phyloP scores from a whole-genome alignment of 768 basidiomycete genomes.

The Rubroboletus pulcherrimus region DNA sequence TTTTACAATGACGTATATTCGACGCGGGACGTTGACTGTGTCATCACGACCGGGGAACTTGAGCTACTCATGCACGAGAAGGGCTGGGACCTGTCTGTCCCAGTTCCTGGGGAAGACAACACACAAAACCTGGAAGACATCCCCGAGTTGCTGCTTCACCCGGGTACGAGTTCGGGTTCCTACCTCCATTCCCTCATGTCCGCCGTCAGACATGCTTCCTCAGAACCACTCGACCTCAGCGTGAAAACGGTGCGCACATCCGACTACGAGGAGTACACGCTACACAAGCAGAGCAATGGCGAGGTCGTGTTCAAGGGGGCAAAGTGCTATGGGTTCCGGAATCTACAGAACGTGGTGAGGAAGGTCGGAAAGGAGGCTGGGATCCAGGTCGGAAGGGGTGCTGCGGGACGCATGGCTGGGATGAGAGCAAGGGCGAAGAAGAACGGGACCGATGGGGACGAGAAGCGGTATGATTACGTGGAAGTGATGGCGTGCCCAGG shows the following conservation, averaged over 20 bases:
- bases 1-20: conserved; percentile 81
- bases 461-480: conserved; percentile 77
- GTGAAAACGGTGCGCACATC: conserved; percentile 62
- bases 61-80: conserved; percentile 80
- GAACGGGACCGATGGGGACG: conserved; percentile 33
- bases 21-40: conserved; percentile 94
- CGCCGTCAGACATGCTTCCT: conserved; percentile 42
- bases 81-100: conserved; percentile 66
- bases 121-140: conserved; percentile 29
- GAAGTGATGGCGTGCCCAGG: conserved; percentile 99
- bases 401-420: conserved; percentile 45
- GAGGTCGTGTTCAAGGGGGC: conserved; percentile 85
- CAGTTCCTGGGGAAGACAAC: conserved; percentile 50
- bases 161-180: conserved; percentile 88
- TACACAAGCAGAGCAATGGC: conserved; percentile 43
- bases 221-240: conserved; percentile 45
- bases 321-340: conserved; percentile 95
- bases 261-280: conserved; percentile 74
- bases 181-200: conserved; percentile 81
- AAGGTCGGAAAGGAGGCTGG: conserved; percentile 87
- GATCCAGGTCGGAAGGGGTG: conserved; percentile 66
- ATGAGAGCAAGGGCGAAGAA: conserved; percentile 30
- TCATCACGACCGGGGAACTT: conserved; percentile 94
- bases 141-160: conserved; percentile 74
- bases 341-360: conserved; percentile 93